Conservation (phyloP, 495 filamentous ascomycete genomes). For the Rostrohypoxylon terebratum region DNA sequence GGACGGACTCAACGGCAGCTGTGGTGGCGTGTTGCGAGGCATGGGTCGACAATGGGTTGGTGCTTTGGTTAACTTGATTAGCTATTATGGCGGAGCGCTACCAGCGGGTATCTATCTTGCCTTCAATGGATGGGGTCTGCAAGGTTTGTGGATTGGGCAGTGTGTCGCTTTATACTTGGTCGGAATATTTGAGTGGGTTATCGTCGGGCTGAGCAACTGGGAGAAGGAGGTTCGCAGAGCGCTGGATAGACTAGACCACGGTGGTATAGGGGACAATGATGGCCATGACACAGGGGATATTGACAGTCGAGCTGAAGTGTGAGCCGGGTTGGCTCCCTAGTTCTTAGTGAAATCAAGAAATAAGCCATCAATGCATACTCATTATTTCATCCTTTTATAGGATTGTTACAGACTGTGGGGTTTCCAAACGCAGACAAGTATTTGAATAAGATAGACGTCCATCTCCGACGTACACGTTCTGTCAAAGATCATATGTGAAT, state of each 20-base stretch:
- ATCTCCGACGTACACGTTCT: not conserved
- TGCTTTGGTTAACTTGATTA: conserved; percentile 87
- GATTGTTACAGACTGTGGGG: not conserved
- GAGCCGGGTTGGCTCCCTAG: not conserved
- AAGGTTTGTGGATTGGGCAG: conserved; percentile 88
- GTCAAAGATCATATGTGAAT: not conserved
- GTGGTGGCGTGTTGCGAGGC: conserved; percentile 83
- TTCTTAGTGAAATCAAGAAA: not conserved
- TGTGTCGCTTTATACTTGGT: conserved; percentile 91
- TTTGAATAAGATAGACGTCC: not conserved
- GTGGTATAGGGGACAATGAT: conserved; percentile 40
- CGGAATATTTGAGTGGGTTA: conserved; percentile 80
- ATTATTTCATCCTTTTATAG: not conserved
- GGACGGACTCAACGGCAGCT: conserved; percentile 87
- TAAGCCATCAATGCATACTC: not conserved
- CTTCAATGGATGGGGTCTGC: conserved; percentile 89
- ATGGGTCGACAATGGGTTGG: conserved; percentile 93
- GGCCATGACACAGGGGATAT: not conserved
- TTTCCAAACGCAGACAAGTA: not conserved
- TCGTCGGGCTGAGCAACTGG: conserved; percentile 85
- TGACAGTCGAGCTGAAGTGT: conserved; percentile 22
- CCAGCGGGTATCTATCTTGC: conserved; percentile 88
- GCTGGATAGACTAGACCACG: conserved; percentile 78
- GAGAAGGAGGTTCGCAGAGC: conserved; percentile 80
- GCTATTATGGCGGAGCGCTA: conserved; percentile 87